phyloP scores from a whole-genome alignment of 371 early-diverging fungal species.

The Dichotomocladium elegans region DNA sequence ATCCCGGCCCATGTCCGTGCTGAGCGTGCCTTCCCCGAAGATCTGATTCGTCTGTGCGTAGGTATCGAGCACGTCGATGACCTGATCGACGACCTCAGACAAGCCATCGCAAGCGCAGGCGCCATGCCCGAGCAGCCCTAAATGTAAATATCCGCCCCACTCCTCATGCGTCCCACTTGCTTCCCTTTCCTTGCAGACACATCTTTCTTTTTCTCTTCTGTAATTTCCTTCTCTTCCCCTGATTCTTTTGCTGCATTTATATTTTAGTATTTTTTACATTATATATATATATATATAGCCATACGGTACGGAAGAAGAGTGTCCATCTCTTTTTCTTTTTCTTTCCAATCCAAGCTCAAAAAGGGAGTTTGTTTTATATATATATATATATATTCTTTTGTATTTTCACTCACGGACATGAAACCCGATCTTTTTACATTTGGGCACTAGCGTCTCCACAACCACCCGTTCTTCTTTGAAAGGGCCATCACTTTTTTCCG shows the following conservation, averaged over 20 bases:
- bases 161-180: background rate
- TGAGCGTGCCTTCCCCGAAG: conserved; percentile 86
- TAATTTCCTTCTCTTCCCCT: background rate
- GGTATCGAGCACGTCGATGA: conserved; percentile 96
- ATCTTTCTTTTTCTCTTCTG: background rate
- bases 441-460: conserved; percentile 18
- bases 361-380: background rate
- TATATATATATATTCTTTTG: background rate
- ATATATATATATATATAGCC: background rate
- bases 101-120: conserved; percentile 76
- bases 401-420: background rate
- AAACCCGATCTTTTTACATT: conserved; percentile 11
- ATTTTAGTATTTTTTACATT: background rate
- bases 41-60: conserved; percentile 93
- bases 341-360: background rate
- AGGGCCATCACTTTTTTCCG: background rate
- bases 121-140: conserved; percentile 29
- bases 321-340: background rate
- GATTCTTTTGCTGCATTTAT: too few relatives aligned
- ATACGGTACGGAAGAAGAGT: too few relatives aligned
- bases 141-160: background rate
- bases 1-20: conserved; percentile 89
- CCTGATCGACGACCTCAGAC: conserved; percentile 82
- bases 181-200: background rate
- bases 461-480: conserved; percentile 3